Conservation (phyloP, 192 early-diverging fungal species). For the Rhizoclosmatium sp. region DNA sequence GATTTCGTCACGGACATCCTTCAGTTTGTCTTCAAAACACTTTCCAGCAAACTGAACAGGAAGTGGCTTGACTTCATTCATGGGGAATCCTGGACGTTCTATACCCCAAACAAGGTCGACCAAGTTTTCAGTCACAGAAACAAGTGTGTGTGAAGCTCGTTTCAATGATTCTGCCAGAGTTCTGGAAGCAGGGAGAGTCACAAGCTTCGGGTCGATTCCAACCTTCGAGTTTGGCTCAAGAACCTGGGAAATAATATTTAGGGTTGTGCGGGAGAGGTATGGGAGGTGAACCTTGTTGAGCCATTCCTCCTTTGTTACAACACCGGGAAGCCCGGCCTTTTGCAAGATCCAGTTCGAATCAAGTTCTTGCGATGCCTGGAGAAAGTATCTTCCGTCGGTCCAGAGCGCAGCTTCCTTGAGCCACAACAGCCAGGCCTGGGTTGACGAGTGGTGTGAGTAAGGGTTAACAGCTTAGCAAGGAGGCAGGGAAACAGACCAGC, state of each 20-base stretch:
- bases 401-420: conserved; percentile 83
- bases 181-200: conserved; percentile 73
- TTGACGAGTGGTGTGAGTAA: neutral
- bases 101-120: conserved; percentile 86
- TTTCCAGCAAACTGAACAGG: conserved; percentile 69
- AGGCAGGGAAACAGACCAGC: conserved; percentile 63
- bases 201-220: conserved; percentile 89
- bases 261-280: neutral
- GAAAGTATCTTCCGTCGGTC: conserved; percentile 97
- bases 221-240: conserved; percentile 80
- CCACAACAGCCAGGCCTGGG: conserved; percentile 80
- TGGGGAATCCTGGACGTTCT: conserved; percentile 75
- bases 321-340: conserved; percentile 88
- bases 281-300: conserved; percentile 58
- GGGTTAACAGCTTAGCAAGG: neutral
- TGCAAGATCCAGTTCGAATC: conserved; percentile 93
- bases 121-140: conserved; percentile 79
- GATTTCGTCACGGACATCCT: conserved; percentile 70
- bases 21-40: conserved; percentile 70
- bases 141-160: conserved; percentile 69
- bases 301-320: conserved; percentile 91
- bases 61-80: conserved; percentile 70
- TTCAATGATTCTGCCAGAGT: conserved; percentile 63
- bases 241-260: conserved; percentile 10
- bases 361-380: conserved; percentile 93